A percentile compares a stretch with the other conserved stretches of the same genome.
Conservation (phyloP, 192 early-diverging fungal species). For the Umbelopsis sp. region DNA sequence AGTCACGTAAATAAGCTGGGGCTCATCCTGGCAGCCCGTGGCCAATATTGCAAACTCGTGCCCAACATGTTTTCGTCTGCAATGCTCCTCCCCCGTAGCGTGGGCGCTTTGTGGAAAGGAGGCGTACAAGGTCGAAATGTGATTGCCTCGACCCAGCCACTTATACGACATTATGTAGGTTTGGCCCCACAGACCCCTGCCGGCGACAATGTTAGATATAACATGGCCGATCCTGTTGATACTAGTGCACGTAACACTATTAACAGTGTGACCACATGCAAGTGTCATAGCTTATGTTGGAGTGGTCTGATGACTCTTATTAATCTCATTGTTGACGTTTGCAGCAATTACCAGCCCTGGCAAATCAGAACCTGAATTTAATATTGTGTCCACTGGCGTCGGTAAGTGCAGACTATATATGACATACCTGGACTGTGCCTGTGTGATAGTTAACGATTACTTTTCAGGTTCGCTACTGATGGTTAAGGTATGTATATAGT, state of each 20-base stretch:
- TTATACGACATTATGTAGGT: conserved; percentile 11
- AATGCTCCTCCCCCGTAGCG: conserved; percentile 3
- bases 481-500: conserved; percentile 31
- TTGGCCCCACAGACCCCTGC: conserved; percentile 5
- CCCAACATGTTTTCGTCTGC: background rate
- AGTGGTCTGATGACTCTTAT: background rate
- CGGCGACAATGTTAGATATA: background rate
- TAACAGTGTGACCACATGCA: background rate
- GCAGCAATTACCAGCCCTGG: background rate
- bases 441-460: background rate
- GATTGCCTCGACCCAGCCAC: background rate
- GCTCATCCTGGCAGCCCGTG: too few relatives aligned
- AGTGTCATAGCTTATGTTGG: background rate
- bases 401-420: conserved; percentile 22
- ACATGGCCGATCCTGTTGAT: background rate
- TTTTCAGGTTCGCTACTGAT: conserved; percentile 37
- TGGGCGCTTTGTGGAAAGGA: background rate
- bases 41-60: too few relatives aligned
- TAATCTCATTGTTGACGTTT: background rate
- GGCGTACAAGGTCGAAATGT: background rate
- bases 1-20: conserved; percentile 1
- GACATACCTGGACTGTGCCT: background rate
- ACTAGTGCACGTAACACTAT: conserved; percentile 2
- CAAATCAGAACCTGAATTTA: conserved; percentile 53
- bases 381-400: conserved; percentile 54